phyloP scores from a whole-genome alignment of 768 basidiomycete genomes.

The Kwoniella shandongensis region DNA sequence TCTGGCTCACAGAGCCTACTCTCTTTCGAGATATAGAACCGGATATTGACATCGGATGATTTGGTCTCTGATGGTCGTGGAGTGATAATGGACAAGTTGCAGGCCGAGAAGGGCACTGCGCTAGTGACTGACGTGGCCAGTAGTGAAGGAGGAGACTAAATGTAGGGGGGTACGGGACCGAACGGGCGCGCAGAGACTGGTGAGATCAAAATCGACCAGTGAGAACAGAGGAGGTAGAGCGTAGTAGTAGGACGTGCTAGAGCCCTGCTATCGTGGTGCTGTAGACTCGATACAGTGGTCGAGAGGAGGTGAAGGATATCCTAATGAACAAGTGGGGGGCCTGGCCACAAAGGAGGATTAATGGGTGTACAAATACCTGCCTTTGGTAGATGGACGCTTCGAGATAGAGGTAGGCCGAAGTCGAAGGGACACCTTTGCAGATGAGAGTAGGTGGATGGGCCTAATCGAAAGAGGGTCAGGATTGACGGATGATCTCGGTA shows the following conservation, averaged over 20 bases:
- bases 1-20: conserved; percentile 43
- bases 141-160: background rate
- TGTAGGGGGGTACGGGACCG: background rate
- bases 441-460: no score
- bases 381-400: background rate
- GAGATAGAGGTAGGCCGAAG: conserved; percentile 1
- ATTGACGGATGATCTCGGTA: no score
- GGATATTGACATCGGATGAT: conserved; percentile 18
- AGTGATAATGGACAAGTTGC: background rate
- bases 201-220: no score
- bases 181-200: no score
- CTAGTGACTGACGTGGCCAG: background rate
- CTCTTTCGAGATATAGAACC: conserved; percentile 38
- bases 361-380: background rate
- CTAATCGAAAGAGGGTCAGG: background rate
- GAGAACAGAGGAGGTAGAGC: no score
- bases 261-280: no score
- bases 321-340: no score
- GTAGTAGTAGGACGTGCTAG: no score
- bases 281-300: no score
- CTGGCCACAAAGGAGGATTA: background rate
- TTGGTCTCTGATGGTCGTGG: background rate
- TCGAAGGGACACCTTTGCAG: background rate
- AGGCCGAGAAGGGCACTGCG: conserved; percentile 18
- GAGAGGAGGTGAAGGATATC: no score